A percentile compares a stretch with the other conserved stretches of the same genome.
These are phyloP conservation scores for Paspalum vaginatum DNA, from an alignment of 176 grass and related monocot genomes.

Conservation along the genomic window DNA sequence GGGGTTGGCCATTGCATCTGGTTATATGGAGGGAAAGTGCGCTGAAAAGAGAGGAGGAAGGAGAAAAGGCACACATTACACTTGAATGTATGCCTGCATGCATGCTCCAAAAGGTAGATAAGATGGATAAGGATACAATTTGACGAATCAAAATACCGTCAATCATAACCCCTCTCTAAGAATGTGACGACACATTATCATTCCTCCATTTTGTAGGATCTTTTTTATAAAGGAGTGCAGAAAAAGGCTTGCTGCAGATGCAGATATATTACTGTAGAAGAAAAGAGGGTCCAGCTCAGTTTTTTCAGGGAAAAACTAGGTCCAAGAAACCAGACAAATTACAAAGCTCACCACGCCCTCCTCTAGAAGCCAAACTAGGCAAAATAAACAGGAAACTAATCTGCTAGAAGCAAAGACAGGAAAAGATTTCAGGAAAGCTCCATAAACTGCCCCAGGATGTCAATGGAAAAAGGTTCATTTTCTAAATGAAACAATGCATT, in stretches of 20 bases:
- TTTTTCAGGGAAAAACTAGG: too few relatives aligned
- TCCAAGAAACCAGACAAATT: too few relatives aligned
- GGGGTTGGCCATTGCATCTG: conserved; percentile 3
- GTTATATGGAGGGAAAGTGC: conserved; percentile 42
- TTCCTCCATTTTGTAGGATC: not conserved
- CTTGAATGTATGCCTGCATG: conserved; percentile 19
- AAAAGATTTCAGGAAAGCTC: not conserved
- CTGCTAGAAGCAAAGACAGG: too few relatives aligned
- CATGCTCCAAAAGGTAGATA: conserved; percentile 25
- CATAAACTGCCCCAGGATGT: not conserved
- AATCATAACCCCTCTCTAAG: not conserved
- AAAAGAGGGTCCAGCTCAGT: too few relatives aligned
- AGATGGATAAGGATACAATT: conserved; percentile 20
- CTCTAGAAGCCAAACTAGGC: too few relatives aligned
- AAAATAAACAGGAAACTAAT: too few relatives aligned
- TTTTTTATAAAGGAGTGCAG: too few relatives aligned
- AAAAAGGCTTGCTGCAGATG: too few relatives aligned
- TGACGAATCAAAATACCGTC: not conserved
- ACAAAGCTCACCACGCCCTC: too few relatives aligned
- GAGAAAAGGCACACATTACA: conserved; percentile 8
- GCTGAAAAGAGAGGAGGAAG: conserved; percentile 7
- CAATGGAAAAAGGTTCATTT: not conserved
- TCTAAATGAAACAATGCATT: not conserved
- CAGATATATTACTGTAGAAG: too few relatives aligned
- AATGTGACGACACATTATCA: not conserved